Evolutionary conservation across 2,329 filamentous ascomycete species (phyloP).

Genomic region (Hymenotorrendiella dingleyae): DNA sequence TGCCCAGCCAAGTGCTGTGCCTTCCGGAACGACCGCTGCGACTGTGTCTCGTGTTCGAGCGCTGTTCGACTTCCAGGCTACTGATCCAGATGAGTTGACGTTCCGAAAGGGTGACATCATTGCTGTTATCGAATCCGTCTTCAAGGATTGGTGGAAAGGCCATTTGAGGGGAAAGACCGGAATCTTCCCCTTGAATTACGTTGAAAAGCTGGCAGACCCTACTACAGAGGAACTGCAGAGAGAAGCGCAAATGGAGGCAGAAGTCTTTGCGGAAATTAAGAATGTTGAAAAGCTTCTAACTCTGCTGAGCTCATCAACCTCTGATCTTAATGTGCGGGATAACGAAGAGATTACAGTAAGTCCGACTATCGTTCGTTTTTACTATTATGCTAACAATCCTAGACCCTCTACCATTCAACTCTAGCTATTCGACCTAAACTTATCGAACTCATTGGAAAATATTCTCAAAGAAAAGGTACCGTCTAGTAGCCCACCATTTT

Average conservation of each 20-base stretch:
- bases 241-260: constrained; percentile 90
- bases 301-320: constrained; percentile 79
- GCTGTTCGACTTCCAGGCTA: constrained; percentile 89
- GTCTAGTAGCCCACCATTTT: too few species aligned
- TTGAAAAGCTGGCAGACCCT: constrained; percentile 93
- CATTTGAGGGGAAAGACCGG: constrained; percentile 90
- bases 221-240: constrained; percentile 90
- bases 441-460: constrained; percentile 97
- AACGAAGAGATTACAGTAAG: constrained; percentile 91
- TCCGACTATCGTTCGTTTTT: constrained; percentile 4
- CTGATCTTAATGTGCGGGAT: constrained; percentile 75
- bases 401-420: constrained; percentile 85
- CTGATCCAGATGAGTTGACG: constrained; percentile 88
- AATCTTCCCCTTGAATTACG: constrained; percentile 97
- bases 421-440: constrained; percentile 91
- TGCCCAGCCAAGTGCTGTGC: constrained; percentile 48
- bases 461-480: constrained; percentile 96
- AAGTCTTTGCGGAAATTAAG: constrained; percentile 71
- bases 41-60: constrained; percentile 93
- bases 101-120: constrained; percentile 98
- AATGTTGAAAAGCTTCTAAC: constrained; percentile 81
- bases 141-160: constrained; percentile 99
- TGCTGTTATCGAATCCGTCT: constrained; percentile 93
- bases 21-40: constrained; percentile 85
- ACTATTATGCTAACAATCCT: constrained; percentile 31